Percentiles rank a stretch among this genome's conserved stretches.
These are phyloP conservation scores for Aspergillus chevalieri DNA, from an alignment of 2,329 filamentous ascomycete species.

Conservation along the genomic window DNA sequence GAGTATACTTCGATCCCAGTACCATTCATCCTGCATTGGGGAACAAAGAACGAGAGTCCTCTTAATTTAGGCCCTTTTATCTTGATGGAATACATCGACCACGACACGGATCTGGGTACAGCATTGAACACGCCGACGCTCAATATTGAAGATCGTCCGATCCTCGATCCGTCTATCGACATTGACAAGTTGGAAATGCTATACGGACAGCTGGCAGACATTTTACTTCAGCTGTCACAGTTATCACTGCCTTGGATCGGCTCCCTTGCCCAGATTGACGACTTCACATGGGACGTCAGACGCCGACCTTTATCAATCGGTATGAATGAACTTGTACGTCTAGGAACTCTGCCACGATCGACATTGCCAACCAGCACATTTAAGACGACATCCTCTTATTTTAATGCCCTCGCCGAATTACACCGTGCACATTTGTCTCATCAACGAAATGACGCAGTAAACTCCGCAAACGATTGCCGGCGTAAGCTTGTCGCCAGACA, in stretches of 20 bases:
- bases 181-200: conserved; percentile 7
- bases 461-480: conserved; percentile 18
- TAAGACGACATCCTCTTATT: conserved; percentile 34
- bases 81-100: conserved; percentile 25
- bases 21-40: conserved; percentile 3
- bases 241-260: conserved; percentile 37
- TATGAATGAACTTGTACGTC: conserved; percentile 37
- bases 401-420: conserved; percentile 34
- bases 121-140: neutral
- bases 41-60: conserved; percentile 3
- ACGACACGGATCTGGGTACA: conserved; percentile 3
- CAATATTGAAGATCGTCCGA: conserved; percentile 8
- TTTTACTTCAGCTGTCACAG: conserved; percentile 35
- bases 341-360: conserved; percentile 18
- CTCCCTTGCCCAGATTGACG: conserved; percentile 25
- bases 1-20: conserved; percentile 6
- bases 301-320: conserved; percentile 36
- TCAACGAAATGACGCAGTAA: conserved; percentile 36
- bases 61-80: conserved; percentile 27
- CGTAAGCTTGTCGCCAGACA: conserved; percentile 16
- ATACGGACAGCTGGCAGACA: conserved; percentile 38
- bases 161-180: conserved; percentile 8
- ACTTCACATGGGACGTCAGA: conserved; percentile 19
- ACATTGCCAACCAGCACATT: conserved; percentile 18
- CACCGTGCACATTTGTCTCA: conserved; percentile 37